phyloP scores from a whole-genome alignment of 768 basidiomycete genomes.

The Zangia roseola region DNA sequence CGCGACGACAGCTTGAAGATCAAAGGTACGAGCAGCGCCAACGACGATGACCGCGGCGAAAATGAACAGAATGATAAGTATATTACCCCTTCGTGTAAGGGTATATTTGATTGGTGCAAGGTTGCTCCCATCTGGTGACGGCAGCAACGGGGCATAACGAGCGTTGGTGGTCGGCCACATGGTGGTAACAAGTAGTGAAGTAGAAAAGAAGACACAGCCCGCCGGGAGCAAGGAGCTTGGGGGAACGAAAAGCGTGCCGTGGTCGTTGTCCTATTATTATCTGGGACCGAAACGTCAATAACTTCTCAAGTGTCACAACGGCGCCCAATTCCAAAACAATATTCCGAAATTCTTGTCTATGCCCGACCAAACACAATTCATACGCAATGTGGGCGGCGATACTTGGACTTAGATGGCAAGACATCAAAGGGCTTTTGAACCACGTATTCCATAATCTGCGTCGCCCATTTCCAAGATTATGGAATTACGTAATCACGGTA shows the following conservation, averaged over 20 bases:
- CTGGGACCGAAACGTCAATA: not conserved
- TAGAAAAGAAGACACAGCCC: not conserved
- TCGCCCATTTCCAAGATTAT: too few species aligned
- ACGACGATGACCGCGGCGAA: constrained; percentile 9
- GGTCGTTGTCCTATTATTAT: not conserved
- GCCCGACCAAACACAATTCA: too few species aligned
- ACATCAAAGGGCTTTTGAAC: too few species aligned
- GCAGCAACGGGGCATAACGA: constrained; percentile 15
- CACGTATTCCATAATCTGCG: too few species aligned
- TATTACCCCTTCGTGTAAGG: constrained; percentile 4
- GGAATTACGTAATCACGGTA: too few species aligned
- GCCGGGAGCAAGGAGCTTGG: constrained; percentile 3
- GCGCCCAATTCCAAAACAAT: not conserved
- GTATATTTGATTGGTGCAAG: constrained; percentile 5
- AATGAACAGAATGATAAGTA: constrained; percentile 5
- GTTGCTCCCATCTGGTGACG: not conserved
- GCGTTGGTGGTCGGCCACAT: constrained; percentile 16
- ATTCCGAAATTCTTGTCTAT: not conserved
- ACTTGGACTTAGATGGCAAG: too few species aligned
- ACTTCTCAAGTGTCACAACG: too few species aligned
- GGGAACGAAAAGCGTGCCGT: not conserved
- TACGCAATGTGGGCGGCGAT: too few species aligned
- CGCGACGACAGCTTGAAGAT: constrained; percentile 7
- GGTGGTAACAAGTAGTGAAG: not conserved
- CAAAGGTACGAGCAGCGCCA: constrained; percentile 9